Evolutionary conservation across 148 eudicot species (phyloP), one percentile per base, ranked within the genome.

Genomic region (Vaccinium corymbosum): DNA sequence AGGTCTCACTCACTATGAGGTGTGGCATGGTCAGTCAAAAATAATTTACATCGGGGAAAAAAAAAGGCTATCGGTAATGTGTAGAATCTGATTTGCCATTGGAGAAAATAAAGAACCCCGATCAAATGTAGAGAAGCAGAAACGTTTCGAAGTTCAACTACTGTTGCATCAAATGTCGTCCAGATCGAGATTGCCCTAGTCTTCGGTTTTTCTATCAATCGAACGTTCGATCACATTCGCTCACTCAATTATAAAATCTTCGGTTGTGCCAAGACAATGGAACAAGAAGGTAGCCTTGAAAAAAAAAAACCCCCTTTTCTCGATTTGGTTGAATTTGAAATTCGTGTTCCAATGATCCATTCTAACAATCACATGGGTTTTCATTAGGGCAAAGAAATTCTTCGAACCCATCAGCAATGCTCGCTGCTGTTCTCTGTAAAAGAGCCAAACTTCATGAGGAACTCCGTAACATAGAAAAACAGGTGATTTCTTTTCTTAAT

Each of bases 391-490:
- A 91, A 78, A 84, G 92, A 84, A 85, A 82, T 80, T 48, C 91
- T 79, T 68, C 97, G 22, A 94, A 88, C 86, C 99, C 99, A 38
- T 93, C 97, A 49, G 92, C 91, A 7, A 87, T 90, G 89, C 87
- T 97, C 86, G 92, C 94, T 3, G 91, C 95, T 78, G 90, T 93
- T 68, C 83, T 93, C 78, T 88, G 87, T 89, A 94, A 93, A 91
- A 90, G 98, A 84, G 94, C 95, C 61, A 97, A 93, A 81, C 97
- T 94, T 81, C 95, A 92, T 52, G 97, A 94, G 80, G 99, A 97
- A 79, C 98, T 97, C 76, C 91, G 98, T 16, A 89, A 38, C 85
- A 92, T 97, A 27, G 99, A 97, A 86, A 94, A 94, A 74, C 99
- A 97, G 97, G 99, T 90, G 66, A 55, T 9, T 88, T 66, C 64